Conservation (phyloP, 2,329 filamentous ascomycete species). For the Endoconidiophora laricicola region DNA sequence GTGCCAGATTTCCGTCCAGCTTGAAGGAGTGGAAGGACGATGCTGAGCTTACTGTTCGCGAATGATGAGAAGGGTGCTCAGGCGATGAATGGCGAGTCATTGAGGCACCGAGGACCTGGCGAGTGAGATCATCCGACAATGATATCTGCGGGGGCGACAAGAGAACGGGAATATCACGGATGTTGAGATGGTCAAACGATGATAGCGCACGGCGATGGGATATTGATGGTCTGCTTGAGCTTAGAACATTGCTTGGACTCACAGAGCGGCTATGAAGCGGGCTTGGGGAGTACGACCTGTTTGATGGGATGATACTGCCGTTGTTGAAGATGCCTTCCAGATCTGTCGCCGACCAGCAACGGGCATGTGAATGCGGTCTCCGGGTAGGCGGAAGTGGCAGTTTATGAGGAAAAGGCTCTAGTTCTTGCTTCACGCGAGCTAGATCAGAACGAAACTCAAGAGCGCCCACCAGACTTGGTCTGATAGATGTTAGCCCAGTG, state of each 20-base stretch:
- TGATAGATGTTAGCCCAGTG: conserved; percentile 61
- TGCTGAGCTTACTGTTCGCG: conserved; percentile 12
- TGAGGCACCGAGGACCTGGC: conserved; percentile 1
- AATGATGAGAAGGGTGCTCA: conserved; percentile 6
- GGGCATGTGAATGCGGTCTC: conserved; percentile 1
- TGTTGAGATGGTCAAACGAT: conserved; percentile 23
- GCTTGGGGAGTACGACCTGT: conserved; percentile 3
- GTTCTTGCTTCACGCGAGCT: conserved; percentile 56
- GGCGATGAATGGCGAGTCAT: not conserved
- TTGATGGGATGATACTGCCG: not conserved
- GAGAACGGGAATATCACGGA: not conserved
- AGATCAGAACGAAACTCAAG: conserved; percentile 86
- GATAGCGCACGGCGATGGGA: conserved; percentile 27
- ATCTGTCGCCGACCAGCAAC: conserved; percentile 8
- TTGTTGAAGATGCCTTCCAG: conserved; percentile 7
- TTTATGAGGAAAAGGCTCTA: conserved; percentile 16
- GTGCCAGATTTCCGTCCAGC: conserved; percentile 26
- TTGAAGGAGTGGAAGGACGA: conserved; percentile 13
- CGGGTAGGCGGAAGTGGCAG: conserved; percentile 9
- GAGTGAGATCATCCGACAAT: conserved; percentile 4
- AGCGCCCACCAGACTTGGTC: conserved; percentile 82
- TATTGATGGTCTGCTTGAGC: not conserved
- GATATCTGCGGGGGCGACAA: not conserved
- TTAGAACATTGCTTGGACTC: not conserved
- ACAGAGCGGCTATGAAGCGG: not conserved